Evolutionary conservation across 257 asterid species (phyloP), one percentile per base, ranked within the genome.

Genomic region (Ballota nigra): DNA sequence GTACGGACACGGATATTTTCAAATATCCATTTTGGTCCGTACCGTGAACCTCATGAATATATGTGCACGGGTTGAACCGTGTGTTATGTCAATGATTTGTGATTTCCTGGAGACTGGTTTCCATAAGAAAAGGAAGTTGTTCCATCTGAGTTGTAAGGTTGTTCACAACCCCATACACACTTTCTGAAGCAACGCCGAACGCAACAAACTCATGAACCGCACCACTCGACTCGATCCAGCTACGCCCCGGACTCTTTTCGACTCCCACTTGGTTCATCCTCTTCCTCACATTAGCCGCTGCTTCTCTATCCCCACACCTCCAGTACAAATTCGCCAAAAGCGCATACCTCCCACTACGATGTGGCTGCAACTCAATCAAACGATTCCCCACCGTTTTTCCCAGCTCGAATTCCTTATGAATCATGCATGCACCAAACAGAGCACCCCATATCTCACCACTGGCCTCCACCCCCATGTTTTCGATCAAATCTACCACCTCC

Each of bases 191-290:
- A 0, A 16, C 69, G 11, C 67, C 58, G 11, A 62, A 71, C n/a
- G 77, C 80, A 47, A 74, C 66, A 65, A 88, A 88, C 79, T 88
- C 83, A 16, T 78, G 83, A 11, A 86, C 36, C n/a, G 8, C 74
- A 7, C 89, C 85, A 0, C 77, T 40, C 26, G 49, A 20, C 75
- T 86, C 91, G 19, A 86, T 75, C 89, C 89, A 88, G 73, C 91
- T 86, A 74, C 86, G 78, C n/a, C 92, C 92, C 1, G 57, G 78
- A 64, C 19, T 56, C 77, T 84, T 88, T 2, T 52, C 78, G 16
- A 84, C 85, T n/a, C 84, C 77, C 7, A 20, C 77, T 20, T 68
- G 77, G 22, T 74, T 84, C 91, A 86, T 73, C 58, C 65, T 82
- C 47, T 69, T 77, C 75, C 89, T 78, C 61, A 86, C 81, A 53